Evolutionary conservation across 2,329 filamentous ascomycete genomes (phyloP).

Genomic region (Atkinsonella texensis): DNA sequence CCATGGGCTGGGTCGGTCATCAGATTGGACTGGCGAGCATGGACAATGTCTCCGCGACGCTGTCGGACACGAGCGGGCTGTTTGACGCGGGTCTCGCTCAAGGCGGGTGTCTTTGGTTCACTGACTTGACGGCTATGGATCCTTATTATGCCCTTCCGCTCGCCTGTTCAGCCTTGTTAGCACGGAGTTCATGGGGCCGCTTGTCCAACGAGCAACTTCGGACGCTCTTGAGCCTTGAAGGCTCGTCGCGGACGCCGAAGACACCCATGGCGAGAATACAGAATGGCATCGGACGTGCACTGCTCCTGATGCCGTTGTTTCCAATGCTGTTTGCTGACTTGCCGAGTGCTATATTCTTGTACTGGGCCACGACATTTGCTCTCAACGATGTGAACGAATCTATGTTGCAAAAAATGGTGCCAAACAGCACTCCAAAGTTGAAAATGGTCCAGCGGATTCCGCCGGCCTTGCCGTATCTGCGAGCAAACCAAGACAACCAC

Average conservation of each 20-base stretch:
- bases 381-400: constrained; percentile 22
- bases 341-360: constrained; percentile 28
- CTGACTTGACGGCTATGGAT: constrained; percentile 39
- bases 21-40: constrained; percentile 17
- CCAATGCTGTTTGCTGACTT: constrained; percentile 23
- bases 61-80: constrained; percentile 15
- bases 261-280: constrained; percentile 13
- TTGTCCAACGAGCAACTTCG: constrained; percentile 17
- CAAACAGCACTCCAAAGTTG: constrained; percentile 10
- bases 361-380: constrained; percentile 26
- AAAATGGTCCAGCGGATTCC: constrained; percentile 6
- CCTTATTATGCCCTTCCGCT: constrained; percentile 37
- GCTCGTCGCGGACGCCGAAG: constrained; percentile 8
- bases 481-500: not conserved
- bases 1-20: constrained; percentile 18
- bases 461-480: constrained; percentile 13
- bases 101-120: constrained; percentile 44
- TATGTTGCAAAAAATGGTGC: constrained; percentile 15
- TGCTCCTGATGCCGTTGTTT: constrained; percentile 22
- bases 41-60: constrained; percentile 11
- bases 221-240: constrained; percentile 14
- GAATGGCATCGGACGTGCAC: constrained; percentile 17
- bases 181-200: constrained; percentile 17
- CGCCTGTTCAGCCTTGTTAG: constrained; percentile 19
- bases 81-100: constrained; percentile 30